Evolutionary conservation across 306 rosid species (phyloP).

Genomic region (Vicia sativa): DNA sequence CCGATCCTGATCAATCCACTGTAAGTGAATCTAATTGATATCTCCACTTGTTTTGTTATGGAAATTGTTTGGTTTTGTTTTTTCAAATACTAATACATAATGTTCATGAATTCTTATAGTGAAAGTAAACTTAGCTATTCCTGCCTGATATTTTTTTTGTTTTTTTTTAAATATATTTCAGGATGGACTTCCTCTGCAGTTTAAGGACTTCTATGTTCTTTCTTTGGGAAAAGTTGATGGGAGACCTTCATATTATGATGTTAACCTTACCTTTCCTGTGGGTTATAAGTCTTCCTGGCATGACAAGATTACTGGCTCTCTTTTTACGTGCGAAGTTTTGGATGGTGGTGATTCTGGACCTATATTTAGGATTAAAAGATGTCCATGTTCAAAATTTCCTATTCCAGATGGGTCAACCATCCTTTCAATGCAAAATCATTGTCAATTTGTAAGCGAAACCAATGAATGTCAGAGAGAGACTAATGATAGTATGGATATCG

Average conservation of each 20-base stretch:
- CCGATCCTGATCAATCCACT: constrained; percentile 43
- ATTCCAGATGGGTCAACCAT: constrained; percentile 68
- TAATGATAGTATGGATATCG: constrained; percentile 43
- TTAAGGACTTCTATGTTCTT: constrained; percentile 86
- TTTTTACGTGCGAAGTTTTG: constrained; percentile 74
- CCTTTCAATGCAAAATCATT: constrained; percentile 50
- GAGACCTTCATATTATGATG: constrained; percentile 76
- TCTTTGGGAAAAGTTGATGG: constrained; percentile 82
- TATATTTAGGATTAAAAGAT: constrained; percentile 71
- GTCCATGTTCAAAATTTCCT: constrained; percentile 65
- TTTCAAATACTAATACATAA: not conserved
- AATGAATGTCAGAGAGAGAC: constrained; percentile 48
- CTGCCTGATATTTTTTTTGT: constrained; percentile 45
- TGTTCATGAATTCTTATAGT: constrained; percentile 24
- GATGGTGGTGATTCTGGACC: constrained; percentile 97
- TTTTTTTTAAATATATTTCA: constrained; percentile 44
- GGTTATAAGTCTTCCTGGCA: constrained; percentile 96
- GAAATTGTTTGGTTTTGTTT: constrained; percentile 20
- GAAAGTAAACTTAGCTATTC: constrained; percentile 32
- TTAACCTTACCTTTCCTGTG: constrained; percentile 63
- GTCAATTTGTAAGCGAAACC: constrained; percentile 45
- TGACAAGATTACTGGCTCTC: constrained; percentile 85
- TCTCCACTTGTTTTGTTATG: constrained; percentile 34
- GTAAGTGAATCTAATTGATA: constrained; percentile 54
- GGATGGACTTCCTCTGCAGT: constrained; percentile 90